phyloP scores from a whole-genome alignment of 352 stramenopile genomes.

The Phytophthora tentaculata region DNA sequence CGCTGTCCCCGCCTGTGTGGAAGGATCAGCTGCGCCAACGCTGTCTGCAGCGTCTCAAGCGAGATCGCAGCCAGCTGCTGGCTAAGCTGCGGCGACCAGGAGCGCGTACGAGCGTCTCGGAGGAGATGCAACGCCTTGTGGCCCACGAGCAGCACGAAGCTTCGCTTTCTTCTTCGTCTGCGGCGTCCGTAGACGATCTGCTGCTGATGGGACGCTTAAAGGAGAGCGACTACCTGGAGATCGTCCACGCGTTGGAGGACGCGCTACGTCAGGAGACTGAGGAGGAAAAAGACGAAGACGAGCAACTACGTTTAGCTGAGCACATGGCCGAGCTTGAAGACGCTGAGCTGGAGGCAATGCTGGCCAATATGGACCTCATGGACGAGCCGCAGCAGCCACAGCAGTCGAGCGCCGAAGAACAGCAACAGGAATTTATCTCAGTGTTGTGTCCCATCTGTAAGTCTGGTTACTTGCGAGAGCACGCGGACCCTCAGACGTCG shows the following conservation, averaged over 20 bases:
- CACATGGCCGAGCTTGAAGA: slow-evolving; percentile 78
- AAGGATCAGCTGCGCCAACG: slow-evolving; percentile 81
- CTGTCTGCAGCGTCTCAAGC: slow-evolving; percentile 72
- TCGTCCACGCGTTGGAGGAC: slow-evolving; percentile 77
- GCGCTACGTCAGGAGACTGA: slow-evolving; percentile 58
- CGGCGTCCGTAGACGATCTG: slow-evolving; percentile 72
- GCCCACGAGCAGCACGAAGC: slow-evolving; percentile 43
- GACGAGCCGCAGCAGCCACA: slow-evolving; percentile 14
- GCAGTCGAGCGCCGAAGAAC: background rate
- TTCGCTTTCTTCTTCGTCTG: slow-evolving; percentile 10
- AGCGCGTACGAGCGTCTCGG: slow-evolving; percentile 51
- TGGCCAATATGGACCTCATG: slow-evolving; percentile 60
- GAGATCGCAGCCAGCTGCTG: slow-evolving; percentile 66
- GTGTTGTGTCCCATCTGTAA: slow-evolving; percentile 64
- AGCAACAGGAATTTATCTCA: slow-evolving; percentile 4
- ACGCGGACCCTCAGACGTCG: background rate
- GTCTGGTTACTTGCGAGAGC: slow-evolving; percentile 39
- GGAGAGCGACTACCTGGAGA: slow-evolving; percentile 78
- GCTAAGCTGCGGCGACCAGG: slow-evolving; percentile 65
- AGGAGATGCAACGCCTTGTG: slow-evolving; percentile 72
- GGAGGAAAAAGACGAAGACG: slow-evolving; percentile 43
- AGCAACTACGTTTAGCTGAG: slow-evolving; percentile 48
- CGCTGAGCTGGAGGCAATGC: slow-evolving; percentile 71
- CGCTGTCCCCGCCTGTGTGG: slow-evolving; percentile 70
- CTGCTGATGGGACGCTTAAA: slow-evolving; percentile 59